Conservation (phyloP, 2,329 filamentous ascomycete genomes). For the Clonostachys sp. region DNA sequence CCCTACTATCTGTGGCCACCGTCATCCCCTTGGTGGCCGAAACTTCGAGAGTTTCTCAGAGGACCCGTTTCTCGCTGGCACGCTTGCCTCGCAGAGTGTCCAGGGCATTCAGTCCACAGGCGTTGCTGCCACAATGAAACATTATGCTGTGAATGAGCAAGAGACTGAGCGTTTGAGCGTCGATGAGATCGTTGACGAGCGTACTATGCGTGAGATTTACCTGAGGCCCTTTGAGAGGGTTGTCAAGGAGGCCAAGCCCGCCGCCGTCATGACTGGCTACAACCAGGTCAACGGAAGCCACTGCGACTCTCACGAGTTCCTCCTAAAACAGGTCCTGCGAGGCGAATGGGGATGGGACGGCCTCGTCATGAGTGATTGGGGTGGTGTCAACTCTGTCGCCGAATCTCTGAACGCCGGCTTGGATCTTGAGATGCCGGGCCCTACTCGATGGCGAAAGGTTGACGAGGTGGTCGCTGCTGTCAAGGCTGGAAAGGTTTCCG, state of each 20-base stretch:
- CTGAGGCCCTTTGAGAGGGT: slow-evolving; percentile 38
- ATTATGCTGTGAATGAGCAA: slow-evolving; percentile 38
- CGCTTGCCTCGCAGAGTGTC: slow-evolving; percentile 34
- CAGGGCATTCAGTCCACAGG: slow-evolving; percentile 36
- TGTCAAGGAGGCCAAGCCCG: slow-evolving; percentile 30
- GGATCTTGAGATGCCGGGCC: slow-evolving; percentile 29
- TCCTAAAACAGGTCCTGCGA: slow-evolving; percentile 31
- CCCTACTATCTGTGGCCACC: slow-evolving; percentile 49
- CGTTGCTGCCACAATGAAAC: slow-evolving; percentile 38
- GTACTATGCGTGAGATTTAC: slow-evolving; percentile 30
- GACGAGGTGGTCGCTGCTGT: slow-evolving; percentile 14
- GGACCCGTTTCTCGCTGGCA: slow-evolving; percentile 39
- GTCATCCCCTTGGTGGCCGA: slow-evolving; percentile 39
- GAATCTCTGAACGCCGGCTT: slow-evolving; percentile 20
- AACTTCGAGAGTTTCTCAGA: slow-evolving; percentile 43
- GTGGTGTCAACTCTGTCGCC: slow-evolving; percentile 23
- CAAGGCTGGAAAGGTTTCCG: slow-evolving; percentile 9
- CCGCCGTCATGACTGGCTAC: slow-evolving; percentile 40
- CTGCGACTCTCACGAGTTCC: slow-evolving; percentile 29
- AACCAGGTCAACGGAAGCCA: slow-evolving; percentile 40
- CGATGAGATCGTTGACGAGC: slow-evolving; percentile 18
- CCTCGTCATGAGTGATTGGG: slow-evolving; percentile 42
- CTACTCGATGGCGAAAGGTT: slow-evolving; percentile 15
- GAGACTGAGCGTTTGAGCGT: slow-evolving; percentile 20
- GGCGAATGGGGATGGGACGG: slow-evolving; percentile 39